phyloP scores from a whole-genome alignment of 176 grass and related monocot species.

The Carex kokanica region DNA sequence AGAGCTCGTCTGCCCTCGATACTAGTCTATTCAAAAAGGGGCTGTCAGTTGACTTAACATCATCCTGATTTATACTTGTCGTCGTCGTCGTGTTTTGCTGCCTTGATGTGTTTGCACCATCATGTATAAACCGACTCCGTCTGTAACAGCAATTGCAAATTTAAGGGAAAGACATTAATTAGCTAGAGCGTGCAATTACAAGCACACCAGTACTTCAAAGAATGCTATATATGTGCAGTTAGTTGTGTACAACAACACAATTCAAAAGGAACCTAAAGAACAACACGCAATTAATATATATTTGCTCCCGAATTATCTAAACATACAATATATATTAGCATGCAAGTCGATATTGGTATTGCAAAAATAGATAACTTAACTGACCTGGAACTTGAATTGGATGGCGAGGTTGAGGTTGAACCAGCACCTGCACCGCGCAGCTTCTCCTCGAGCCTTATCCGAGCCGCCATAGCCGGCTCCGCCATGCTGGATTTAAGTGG shows the following conservation, averaged over 20 bases:
- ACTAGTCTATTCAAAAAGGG: conserved; percentile 21
- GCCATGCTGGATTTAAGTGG: conserved; percentile 15
- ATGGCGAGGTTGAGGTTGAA: conserved; percentile 9
- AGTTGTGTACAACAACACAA: neutral
- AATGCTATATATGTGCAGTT: neutral
- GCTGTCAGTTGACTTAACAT: too few relatives aligned
- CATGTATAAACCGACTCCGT: conserved; percentile 34
- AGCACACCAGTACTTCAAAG: neutral
- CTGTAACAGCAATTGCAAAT: conserved; percentile 26
- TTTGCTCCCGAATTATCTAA: too few relatives aligned
- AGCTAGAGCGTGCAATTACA: neutral
- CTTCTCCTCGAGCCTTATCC: conserved; percentile 80
- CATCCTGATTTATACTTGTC: too few relatives aligned
- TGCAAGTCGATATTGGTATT: neutral
- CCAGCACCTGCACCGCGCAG: conserved; percentile 34
- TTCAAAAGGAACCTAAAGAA: too few relatives aligned
- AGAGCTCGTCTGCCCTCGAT: conserved; percentile 37
- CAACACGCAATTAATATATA: too few relatives aligned
- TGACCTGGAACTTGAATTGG: conserved; percentile 29
- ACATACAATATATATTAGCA: too few relatives aligned
- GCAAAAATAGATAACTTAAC: neutral
- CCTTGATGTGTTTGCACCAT: conserved; percentile 20
- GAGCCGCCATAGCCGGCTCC: conserved; percentile 54
- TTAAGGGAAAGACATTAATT: neutral
- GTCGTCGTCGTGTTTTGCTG: conserved; percentile 9